Percentiles rank a stretch among this genome's conserved stretches.
Evolutionary conservation across 208 protist genomes (phyloP).

Genomic region (Trypanosoma melophagium): DNA sequence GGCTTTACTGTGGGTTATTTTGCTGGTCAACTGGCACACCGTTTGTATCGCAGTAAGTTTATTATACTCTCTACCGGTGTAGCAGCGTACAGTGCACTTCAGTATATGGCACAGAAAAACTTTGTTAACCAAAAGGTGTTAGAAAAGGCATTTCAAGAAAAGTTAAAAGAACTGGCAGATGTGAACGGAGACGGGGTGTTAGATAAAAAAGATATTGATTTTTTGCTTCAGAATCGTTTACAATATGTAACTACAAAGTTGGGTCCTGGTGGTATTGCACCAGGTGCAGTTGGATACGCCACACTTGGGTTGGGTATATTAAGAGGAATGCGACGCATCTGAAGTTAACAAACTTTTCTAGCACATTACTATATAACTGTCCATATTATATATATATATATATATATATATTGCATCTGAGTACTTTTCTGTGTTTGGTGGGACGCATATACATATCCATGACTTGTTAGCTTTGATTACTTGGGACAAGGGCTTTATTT

Average conservation of each 20-base stretch:
- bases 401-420: too few relatives aligned
- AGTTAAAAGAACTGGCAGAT: constrained; percentile 51
- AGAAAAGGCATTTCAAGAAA: constrained; percentile 44
- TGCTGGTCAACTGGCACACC: constrained; percentile 37
- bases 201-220: constrained; percentile 49
- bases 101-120: constrained; percentile 67
- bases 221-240: constrained; percentile 57
- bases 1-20: constrained; percentile 40
- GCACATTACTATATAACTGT: too few relatives aligned
- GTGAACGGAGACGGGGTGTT: constrained; percentile 59
- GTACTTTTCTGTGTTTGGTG: too few relatives aligned
- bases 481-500: too few relatives aligned
- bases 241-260: constrained; percentile 59
- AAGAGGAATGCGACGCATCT: constrained; percentile 45
- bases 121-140: constrained; percentile 51
- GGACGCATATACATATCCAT: too few relatives aligned
- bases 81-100: constrained; percentile 38
- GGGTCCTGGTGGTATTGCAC: constrained; percentile 54
- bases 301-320: constrained; percentile 51
- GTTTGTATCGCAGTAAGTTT: constrained; percentile 43
- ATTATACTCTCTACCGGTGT: constrained; percentile 42
- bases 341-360: too few relatives aligned
- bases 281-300: constrained; percentile 49
- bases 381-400: neutral
- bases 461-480: too few relatives aligned